Base-by-base conservation (phyloP, 495 filamentous ascomycete genomes). In the Haplographium delicatum region DNA sequence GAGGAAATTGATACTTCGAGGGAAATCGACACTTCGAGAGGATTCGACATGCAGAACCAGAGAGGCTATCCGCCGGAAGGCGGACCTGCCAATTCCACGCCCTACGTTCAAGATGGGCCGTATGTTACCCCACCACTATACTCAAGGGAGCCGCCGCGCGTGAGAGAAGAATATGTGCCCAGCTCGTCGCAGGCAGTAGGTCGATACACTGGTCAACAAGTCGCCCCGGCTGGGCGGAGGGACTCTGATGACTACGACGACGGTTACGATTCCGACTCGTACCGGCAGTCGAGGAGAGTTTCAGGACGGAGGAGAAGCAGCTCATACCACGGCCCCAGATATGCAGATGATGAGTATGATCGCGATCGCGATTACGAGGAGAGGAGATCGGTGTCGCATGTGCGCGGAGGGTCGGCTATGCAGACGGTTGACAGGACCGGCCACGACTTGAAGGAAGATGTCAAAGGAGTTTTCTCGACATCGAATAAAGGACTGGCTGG, bases 381-480 rank as follows among this genome's bases (percentile, higher is more conserved):
- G 37, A 1, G 41, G 41, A 10, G 23, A 33, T 19, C 42, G 35
- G 15, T 24, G n/a, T 9, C 26, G 18, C 11, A 19, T 22, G 15
- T 16, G 7, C 50, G 50, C 2, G 16, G 28, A 16, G 45, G 28
- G 4, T 18, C 38, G 23, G 44, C 8, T 18, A 9, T 27, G 11
- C 0, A 35, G 3, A 39, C 22, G 1, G 31, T 42, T 9, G 53
- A 44, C 18, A 50, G 28, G 11, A 38, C 27, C 1, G 20, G 45
- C 13, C 41, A 53, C 34, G 45, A 34, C 2, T 26, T 57, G 24
- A 57, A 57, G 25, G 54, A 57, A 2, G 49, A 53, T 16, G 18
- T 56, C 2, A 27, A 43, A 30, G 33, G 37, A 0, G 11, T 30
- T 4, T 53, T 60, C 38, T 53, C 53, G 6, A 41, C 18, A 3